Percentiles rank a stretch among this genome's conserved stretches.
Evolutionary conservation across 768 basidiomycete species (phyloP).

Genomic region (Sarcodon sp.): DNA sequence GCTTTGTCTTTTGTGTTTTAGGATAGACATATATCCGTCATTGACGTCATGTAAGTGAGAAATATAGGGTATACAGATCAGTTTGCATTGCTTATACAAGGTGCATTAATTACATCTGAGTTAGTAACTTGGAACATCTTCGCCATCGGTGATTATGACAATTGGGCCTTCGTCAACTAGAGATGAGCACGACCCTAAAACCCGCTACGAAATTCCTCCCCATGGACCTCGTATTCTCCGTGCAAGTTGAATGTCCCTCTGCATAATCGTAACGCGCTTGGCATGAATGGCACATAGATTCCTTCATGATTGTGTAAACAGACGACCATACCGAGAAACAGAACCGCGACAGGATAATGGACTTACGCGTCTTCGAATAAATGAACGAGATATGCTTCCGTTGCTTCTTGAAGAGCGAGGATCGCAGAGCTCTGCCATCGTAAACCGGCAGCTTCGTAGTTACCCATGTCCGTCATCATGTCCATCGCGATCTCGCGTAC

Average conservation of each 20-base stretch:
- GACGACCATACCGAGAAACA: background rate
- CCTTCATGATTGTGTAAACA: conserved; percentile 24
- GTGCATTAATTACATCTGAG: too few relatives aligned
- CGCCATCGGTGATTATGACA: background rate
- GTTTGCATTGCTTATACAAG: too few relatives aligned
- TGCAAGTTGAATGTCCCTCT: conserved; percentile 92
- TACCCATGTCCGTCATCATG: conserved; percentile 69
- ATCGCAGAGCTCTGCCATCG: conserved; percentile 96
- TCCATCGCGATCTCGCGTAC: conserved; percentile 92
- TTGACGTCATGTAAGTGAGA: too few relatives aligned
- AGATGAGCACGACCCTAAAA: too few relatives aligned
- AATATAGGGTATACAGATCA: too few relatives aligned
- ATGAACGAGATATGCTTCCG: conserved; percentile 90
- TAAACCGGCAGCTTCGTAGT: conserved; percentile 45
- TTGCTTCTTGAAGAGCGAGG: conserved; percentile 90
- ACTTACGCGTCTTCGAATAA: conserved; percentile 98
- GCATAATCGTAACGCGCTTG: conserved; percentile 97
- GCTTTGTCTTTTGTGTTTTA: too few relatives aligned
- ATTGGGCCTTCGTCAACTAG: background rate
- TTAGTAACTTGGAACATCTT: too few relatives aligned
- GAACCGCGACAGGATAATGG: background rate
- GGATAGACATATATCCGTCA: too few relatives aligned
- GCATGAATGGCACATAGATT: conserved; percentile 97
- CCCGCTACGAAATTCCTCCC: conserved; percentile 47
- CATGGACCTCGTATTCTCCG: conserved; percentile 88